phyloP scores from a whole-genome alignment of 495 filamentous ascomycete genomes.

The Parachaetomium inaequale region DNA sequence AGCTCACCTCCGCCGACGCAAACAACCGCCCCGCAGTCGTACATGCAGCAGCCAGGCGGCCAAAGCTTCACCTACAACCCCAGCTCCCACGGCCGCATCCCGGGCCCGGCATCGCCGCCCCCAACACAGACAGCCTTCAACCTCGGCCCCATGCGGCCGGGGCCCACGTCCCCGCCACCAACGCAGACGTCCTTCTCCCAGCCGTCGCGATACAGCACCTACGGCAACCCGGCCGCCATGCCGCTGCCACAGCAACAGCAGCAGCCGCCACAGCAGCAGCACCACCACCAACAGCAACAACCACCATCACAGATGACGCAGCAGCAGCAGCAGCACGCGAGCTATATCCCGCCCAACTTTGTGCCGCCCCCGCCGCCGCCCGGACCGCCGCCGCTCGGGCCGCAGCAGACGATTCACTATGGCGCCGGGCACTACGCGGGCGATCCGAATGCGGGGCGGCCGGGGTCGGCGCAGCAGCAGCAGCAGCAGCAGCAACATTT shows the following conservation, averaged over 20 bases:
- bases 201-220: constrained; percentile 38
- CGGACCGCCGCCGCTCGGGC: constrained; percentile 69
- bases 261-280: constrained; percentile 12
- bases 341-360: constrained; percentile 71
- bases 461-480: constrained; percentile 23
- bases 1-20: constrained; percentile 50
- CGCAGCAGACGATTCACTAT: constrained; percentile 60
- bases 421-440: constrained; percentile 36
- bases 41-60: constrained; percentile 34
- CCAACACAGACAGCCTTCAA: constrained; percentile 45
- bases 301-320: constrained; percentile 9
- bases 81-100: constrained; percentile 47
- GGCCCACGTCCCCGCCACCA: constrained; percentile 52
- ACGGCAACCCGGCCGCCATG: constrained; percentile 43
- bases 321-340: constrained; percentile 29
- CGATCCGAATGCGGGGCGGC: constrained; percentile 21
- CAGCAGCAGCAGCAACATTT: constrained; percentile 40
- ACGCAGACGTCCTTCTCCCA: constrained; percentile 46
- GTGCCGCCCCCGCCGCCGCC: constrained; percentile 88
- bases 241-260: constrained; percentile 21
- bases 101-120: constrained; percentile 48
- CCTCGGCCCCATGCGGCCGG: constrained; percentile 42
- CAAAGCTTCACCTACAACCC: constrained; percentile 43
- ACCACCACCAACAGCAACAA: constrained; percentile 27
- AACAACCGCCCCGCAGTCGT: constrained; percentile 35